Base-by-base conservation (phyloP, 2,329 filamentous ascomycete species). In the Apiospora koreana region DNA sequence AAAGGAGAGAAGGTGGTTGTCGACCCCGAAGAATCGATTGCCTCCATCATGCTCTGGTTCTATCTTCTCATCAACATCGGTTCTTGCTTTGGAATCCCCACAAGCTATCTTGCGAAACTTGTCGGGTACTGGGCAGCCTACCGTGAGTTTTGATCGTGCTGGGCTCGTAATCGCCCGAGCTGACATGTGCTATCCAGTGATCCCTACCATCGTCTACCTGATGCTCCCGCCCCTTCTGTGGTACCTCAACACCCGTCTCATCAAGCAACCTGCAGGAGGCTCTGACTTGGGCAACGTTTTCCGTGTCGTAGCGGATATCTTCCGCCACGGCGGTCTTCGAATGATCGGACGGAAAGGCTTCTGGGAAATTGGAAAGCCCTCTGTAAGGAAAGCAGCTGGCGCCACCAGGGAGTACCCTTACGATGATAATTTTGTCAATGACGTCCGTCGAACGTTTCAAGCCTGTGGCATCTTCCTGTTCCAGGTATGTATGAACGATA, bases 1-100 rank as follows among this genome's bases (percentile, higher is more conserved):
- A 81, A 81, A n/a, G 92, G 92, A 69, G 87, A 92, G 80, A 89
- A 89, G 28, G 90, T 93, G 73, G 91, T 94, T 72, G 86, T 92
- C 65, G 92, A 93, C 75, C 91, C 91, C 0, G 87, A 89, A 69
- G 85, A 91, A 68, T 93, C 92, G 62, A 86, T 91, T 72, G 88
- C 88, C 9, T 88, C 91, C 62, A 89, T 93, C 78, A 93, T 91
- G 81, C 85, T 92, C 73, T 92, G 90, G 81, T 86, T 85, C 74
- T 86, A 86, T 79, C 76, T 83, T 10, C 80, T 80, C 38, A 62
- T 88, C 73, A 89, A 89, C 70, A 74, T 66, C n/a, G 64, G 64
- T 21, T 28, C 64, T 45, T 66, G 64, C 64, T 66, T 88, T 18
- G 88, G 88, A 48, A 85, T 86, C 14, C 82, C 88, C 68, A 75